Evolutionary conservation across 306 rosid genomes (phyloP).

Genomic region (Biancaea sappan): DNA sequence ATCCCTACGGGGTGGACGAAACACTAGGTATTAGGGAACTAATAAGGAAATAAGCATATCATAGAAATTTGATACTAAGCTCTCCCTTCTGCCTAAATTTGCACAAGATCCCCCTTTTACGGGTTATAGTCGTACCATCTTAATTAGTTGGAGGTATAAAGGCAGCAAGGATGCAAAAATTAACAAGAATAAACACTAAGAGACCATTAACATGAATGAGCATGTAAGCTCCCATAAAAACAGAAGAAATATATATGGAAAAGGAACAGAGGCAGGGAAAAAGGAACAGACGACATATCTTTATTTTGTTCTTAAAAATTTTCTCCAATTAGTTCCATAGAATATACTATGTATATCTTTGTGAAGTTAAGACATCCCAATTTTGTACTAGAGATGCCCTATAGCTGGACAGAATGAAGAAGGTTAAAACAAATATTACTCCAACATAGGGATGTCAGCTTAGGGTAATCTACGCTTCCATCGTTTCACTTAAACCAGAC

Average conservation of each 20-base stretch:
- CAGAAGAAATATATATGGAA: background rate
- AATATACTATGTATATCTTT: background rate
- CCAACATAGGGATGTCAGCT: background rate
- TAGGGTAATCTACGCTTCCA: background rate
- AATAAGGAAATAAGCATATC: background rate
- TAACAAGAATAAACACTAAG: slow-evolving; percentile 2
- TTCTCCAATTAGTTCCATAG: background rate
- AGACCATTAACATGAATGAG: background rate
- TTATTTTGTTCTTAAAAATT: background rate
- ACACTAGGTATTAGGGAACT: background rate
- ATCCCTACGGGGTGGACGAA: background rate
- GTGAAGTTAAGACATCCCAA: background rate
- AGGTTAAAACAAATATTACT: background rate
- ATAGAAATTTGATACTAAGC: background rate
- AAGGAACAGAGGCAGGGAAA: background rate
- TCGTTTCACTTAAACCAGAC: slow-evolving; percentile 20
- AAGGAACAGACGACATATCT: background rate
- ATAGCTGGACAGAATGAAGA: background rate
- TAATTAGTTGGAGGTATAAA: background rate
- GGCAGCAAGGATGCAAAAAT: background rate
- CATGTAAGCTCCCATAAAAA: background rate
- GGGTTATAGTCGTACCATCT: background rate
- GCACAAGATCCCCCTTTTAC: slow-evolving; percentile 3
- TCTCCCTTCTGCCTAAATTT: background rate
- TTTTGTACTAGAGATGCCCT: background rate